Base-by-base conservation (phyloP, 176 grass and related monocot species). In the Paspalum vaginatum region DNA sequence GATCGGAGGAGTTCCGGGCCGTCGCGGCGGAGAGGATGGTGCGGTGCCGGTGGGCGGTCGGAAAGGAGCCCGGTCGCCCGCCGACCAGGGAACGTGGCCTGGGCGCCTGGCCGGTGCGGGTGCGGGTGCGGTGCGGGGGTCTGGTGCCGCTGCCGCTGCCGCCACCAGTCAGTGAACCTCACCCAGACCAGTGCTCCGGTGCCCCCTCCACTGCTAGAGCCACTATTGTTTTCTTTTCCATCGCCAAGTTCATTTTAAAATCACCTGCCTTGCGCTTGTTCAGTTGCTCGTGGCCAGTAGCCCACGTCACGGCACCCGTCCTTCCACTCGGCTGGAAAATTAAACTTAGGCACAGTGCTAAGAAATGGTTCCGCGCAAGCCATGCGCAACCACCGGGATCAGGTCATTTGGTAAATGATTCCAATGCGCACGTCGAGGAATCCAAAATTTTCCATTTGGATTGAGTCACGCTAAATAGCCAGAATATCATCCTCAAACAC, bases 61-160 rank as follows among this genome's bases (percentile, higher is more conserved):
- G 47, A 54, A 17, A 54, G 37, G n/a, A 18, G 50, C 9, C n/a
- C n/a, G 50, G 39, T 20, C 1, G 64, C 49, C 14, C 64, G 64
- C 78, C 78, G 64, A 44, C 64, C 78, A 69, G 5, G 50, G 50
- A 69, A 58, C 78, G 11, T 69, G 78, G 77, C 50, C 69, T 53
- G 47, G 49, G 51, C 40, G n/a, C n/a, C n/a, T n/a, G n/a, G n/a
- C n/a, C n/a, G n/a, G n/a, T n/a, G n/a, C n/a, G n/a, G n/a, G n/a
- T n/a, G n/a, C n/a, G n/a, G n/a, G n/a, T n/a, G n/a, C n/a, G 66
- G 66, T 3, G 65, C 66, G 41, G 42, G 15, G 68, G 11, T 11
- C n/a, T 48, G 52, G 14, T 10, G 32, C 32, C n/a, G n/a, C 70
- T 38, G 27, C 12, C 41, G 12, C 53, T 38, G 72, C 7, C 57